Conservation (phyloP, 176 grass and related monocot genomes). For the Tillandsia leiboldiana region DNA sequence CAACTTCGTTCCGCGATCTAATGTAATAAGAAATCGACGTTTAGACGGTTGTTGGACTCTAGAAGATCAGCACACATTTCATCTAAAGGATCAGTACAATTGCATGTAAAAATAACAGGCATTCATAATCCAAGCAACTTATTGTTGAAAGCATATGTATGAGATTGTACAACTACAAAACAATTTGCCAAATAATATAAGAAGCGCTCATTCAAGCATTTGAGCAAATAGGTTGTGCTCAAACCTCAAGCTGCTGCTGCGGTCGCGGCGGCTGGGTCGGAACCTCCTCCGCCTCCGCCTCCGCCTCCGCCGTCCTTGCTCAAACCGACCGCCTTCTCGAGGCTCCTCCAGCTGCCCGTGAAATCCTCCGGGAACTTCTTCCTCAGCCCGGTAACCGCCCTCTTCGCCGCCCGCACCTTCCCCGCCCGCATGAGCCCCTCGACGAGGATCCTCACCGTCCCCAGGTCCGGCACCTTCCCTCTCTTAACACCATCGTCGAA, state of each 20-base stretch:
- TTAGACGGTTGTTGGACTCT: too few species aligned
- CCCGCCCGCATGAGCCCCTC: conserved; percentile 18
- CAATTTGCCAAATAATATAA: too few species aligned
- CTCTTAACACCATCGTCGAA: conserved; percentile 29
- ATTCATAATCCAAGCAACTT: too few species aligned
- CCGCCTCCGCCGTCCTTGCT: neutral
- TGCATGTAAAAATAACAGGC: too few species aligned
- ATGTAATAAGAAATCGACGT: too few species aligned
- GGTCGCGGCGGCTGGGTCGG: neutral
- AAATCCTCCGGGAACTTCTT: conserved; percentile 33
- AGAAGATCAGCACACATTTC: too few species aligned
- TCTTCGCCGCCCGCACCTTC: conserved; percentile 21
- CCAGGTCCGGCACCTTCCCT: conserved; percentile 25
- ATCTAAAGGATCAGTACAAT: too few species aligned
- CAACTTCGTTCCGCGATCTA: too few species aligned
- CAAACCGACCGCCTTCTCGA: conserved; percentile 26
- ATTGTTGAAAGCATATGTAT: too few species aligned
- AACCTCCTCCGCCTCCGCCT: neutral
- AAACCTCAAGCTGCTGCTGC: neutral
- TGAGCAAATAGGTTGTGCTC: too few species aligned
- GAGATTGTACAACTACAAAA: too few species aligned
- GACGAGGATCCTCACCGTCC: conserved; percentile 25
- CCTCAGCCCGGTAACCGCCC: conserved; percentile 23
- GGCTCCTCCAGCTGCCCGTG: conserved; percentile 23
- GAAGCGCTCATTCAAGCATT: too few species aligned